These are phyloP conservation scores for Jimgerdemannia flammicorona DNA, from an alignment of 192 early-diverging fungal species.

Conservation along the genomic window DNA sequence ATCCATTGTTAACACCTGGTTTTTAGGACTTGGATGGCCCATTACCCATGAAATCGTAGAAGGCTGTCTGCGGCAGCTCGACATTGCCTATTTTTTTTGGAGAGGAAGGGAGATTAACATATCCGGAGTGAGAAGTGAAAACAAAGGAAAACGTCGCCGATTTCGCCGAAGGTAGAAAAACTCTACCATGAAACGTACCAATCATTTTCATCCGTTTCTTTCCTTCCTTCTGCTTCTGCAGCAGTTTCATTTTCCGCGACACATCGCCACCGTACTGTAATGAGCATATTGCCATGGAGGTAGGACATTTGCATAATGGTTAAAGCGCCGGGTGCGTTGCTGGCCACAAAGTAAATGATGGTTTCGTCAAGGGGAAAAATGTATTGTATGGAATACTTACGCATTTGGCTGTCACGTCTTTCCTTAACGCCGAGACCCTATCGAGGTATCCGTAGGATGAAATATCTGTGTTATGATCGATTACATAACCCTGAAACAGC, in stretches of 20 bases:
- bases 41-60: constrained; percentile 64
- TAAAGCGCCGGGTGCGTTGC: no score
- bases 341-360: no score
- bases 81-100: constrained; percentile 61
- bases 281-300: not conserved
- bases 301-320: no score
- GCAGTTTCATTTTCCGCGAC: constrained; percentile 95
- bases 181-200: constrained; percentile 29
- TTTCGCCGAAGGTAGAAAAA: not conserved
- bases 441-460: not conserved
- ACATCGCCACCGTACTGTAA: constrained; percentile 90
- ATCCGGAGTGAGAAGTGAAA: not conserved
- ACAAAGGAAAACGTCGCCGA: constrained; percentile 1
- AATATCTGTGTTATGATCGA: not conserved
- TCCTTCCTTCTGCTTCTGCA: constrained; percentile 93
- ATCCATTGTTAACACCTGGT: no score
- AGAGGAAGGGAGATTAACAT: constrained; percentile 1
- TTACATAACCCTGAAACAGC: not conserved
- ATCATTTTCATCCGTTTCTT: constrained; percentile 91
- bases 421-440: constrained; percentile 78
- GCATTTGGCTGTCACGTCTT: constrained; percentile 96
- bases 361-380: not conserved
- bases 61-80: constrained; percentile 90
- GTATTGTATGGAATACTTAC: constrained; percentile 34
- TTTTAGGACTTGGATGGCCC: constrained; percentile 5